Base-by-base conservation (phyloP, 257 asterid species). In the Solanum sparsipilum region DNA sequence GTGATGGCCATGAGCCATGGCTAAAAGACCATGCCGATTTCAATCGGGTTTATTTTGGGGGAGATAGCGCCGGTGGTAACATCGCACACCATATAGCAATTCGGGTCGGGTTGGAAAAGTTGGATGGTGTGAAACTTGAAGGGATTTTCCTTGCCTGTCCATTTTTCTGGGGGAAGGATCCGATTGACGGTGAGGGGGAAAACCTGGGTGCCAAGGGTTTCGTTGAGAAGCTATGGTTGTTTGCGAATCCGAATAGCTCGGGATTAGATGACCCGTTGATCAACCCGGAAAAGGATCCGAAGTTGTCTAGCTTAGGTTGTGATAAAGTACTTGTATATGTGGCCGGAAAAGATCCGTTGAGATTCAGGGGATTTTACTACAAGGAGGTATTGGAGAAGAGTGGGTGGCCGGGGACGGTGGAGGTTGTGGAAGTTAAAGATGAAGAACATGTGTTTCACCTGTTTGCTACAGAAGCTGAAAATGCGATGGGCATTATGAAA, bases 61-160 rank as follows among this genome's bases (percentile, higher is more conserved):
- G 98, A 9, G 98, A 95, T 35, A 93, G 98, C 58, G 94, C 97
- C 1, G 98, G 97, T 1, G 97, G 76, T 2, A 95, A 89, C 84
- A 87, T 95, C 9, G 94, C 94, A 0, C 97, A 94, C 79, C 56
- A 90, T 72, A 52, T 93, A 76, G 94, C 92, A 0, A 44, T 92
- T 29, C 92, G 91, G 83, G 76, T 89, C 32, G 97, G 95, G 32
- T 9, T 79, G 34, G 94, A 93, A 75, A 82, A 87, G 0, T 41
- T 89, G 34, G 87, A 34, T 0, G 92, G 92, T 0, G 1, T 94
- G 5, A 78, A 74, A 1, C n/a, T 95, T 7, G 36, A 23, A 5
- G 98, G 98, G 29, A 85, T 93, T 87, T 91, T 93, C 71, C 89
- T 94, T 0, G 90, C 91, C 32, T 92, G 95, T 67, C 98, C 98